These are phyloP conservation scores for Talaromyces verruculosus DNA, from an alignment of 2,329 filamentous ascomycete genomes.

Conservation along the genomic window DNA sequence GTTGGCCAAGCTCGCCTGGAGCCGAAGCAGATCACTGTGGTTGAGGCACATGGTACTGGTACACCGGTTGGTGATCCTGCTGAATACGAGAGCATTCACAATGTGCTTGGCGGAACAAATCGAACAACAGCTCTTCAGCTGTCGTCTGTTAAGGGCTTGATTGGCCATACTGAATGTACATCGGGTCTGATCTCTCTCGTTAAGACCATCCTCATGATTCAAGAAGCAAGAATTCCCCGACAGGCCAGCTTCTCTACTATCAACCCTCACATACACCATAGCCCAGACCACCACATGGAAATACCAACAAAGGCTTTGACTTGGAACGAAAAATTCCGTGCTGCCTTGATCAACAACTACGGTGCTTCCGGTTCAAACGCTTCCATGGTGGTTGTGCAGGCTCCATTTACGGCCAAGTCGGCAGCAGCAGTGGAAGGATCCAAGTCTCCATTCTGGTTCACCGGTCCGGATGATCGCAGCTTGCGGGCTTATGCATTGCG, in stretches of 20 bases:
- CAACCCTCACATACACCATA: slow-evolving; percentile 26
- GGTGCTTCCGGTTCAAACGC: slow-evolving; percentile 33
- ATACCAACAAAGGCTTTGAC: slow-evolving; percentile 19
- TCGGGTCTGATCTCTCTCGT: slow-evolving; percentile 31
- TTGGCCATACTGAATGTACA: slow-evolving; percentile 38
- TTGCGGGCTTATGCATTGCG: not conserved
- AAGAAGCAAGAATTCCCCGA: slow-evolving; percentile 33
- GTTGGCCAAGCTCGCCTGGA: slow-evolving; percentile 34
- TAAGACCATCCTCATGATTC: slow-evolving; percentile 37
- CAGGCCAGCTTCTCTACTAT: slow-evolving; percentile 31
- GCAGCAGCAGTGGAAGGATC: not conserved
- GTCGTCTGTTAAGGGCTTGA: slow-evolving; percentile 31
- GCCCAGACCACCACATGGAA: slow-evolving; percentile 21
- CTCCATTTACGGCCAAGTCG: slow-evolving; percentile 24
- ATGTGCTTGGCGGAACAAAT: slow-evolving; percentile 9
- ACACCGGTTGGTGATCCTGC: slow-evolving; percentile 31
- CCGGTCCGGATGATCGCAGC: not conserved
- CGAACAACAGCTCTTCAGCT: slow-evolving; percentile 9
- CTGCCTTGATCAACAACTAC: slow-evolving; percentile 33
- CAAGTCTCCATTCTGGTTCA: slow-evolving; percentile 9
- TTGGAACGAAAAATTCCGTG: slow-evolving; percentile 18
- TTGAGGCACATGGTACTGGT: slow-evolving; percentile 39
- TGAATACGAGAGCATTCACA: slow-evolving; percentile 20
- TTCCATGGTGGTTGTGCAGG: slow-evolving; percentile 30
- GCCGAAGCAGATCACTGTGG: slow-evolving; percentile 37